Conservation (phyloP, 2,329 filamentous ascomycete genomes). For the Tolypocladium tundrense region DNA sequence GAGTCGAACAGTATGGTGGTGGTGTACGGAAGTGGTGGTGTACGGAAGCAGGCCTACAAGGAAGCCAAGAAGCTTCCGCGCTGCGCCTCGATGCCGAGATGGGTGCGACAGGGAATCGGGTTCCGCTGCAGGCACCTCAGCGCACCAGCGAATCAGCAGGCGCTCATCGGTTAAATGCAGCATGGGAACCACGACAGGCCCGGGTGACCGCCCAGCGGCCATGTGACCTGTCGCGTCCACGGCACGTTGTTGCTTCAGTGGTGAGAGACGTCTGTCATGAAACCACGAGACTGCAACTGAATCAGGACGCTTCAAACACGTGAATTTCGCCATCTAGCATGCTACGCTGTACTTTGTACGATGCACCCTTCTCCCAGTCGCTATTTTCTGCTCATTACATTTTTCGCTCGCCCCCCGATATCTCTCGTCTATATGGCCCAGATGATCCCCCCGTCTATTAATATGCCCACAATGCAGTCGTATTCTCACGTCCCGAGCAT, state of each 20-base stretch:
- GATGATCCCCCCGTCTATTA: not conserved
- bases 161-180: not conserved
- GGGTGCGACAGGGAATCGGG: not conserved
- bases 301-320: not conserved
- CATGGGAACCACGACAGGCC: not conserved
- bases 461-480: not conserved
- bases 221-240: not conserved
- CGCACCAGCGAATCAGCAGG: not conserved
- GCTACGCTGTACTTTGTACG: not conserved
- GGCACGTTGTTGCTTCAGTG: not conserved
- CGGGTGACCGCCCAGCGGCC: not conserved
- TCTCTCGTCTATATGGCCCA: not conserved
- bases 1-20: not conserved
- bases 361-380: not conserved
- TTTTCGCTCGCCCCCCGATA: not conserved
- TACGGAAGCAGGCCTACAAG: too few relatives aligned
- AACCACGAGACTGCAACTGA: not conserved
- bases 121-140: not conserved
- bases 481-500: conserved; percentile 21
- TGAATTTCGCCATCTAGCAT: not conserved
- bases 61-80: not conserved
- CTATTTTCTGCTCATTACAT: not conserved
- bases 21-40: too few relatives aligned
- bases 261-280: not conserved
- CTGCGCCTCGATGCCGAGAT: not conserved